phyloP scores from a whole-genome alignment of 169 alveolate genomes.

The Eimeria tenella region DNA sequence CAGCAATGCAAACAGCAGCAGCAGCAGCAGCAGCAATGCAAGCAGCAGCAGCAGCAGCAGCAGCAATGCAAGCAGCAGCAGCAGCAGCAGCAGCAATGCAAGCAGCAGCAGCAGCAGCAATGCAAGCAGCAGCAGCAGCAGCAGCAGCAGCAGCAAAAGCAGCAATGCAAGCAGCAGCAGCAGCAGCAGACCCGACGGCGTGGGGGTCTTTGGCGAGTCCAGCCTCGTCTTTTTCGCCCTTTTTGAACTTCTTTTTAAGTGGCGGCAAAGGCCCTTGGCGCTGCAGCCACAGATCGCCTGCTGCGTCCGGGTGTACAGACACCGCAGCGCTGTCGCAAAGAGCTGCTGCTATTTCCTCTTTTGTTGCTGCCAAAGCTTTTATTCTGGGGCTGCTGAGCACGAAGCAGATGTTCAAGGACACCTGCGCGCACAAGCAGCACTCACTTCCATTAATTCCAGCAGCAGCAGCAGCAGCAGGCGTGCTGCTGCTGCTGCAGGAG shows the following conservation, averaged over 20 bases:
- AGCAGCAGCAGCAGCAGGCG: neutral
- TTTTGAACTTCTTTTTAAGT: neutral
- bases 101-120: neutral
- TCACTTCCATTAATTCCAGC: neutral
- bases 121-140: neutral
- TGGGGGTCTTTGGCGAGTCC: conserved; percentile 51
- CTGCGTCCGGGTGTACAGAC: conserved; percentile 9
- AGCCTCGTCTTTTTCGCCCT: neutral
- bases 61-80: neutral
- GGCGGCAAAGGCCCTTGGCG: conserved; percentile 40
- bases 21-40: neutral
- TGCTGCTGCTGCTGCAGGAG: neutral
- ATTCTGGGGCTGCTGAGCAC: conserved; percentile 71
- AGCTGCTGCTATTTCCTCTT: conserved; percentile 38
- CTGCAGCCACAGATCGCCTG: neutral
- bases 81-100: neutral
- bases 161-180: neutral
- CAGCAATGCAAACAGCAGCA: neutral
- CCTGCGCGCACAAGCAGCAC: conserved; percentile 19
- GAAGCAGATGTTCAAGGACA: conserved; percentile 33
- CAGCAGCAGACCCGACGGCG: conserved; percentile 57
- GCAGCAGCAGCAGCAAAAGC: conserved; percentile 21
- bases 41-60: conserved; percentile 23
- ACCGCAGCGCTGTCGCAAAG: neutral
- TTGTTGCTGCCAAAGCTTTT: conserved; percentile 8